Base-by-base conservation (phyloP, 345 rosid species). In the Dimocarpus longan region DNA sequence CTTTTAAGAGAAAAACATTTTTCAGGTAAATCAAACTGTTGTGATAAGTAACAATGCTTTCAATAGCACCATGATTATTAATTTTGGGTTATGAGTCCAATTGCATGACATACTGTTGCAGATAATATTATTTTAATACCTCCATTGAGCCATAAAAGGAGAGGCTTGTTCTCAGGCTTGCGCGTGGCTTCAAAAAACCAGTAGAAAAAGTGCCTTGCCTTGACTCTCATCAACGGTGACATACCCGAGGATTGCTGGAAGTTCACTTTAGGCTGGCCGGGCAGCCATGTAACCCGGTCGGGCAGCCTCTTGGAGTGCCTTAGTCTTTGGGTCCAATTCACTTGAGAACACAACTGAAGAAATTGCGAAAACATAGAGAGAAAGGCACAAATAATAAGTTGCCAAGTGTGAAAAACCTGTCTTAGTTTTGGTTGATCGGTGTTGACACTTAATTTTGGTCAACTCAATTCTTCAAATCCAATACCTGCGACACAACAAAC, bases 161-260 rank as follows among this genome's bases (percentile, higher is more conserved):
- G 66, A 76, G 79, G 79, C 24, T 67, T 75, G 9, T 75, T 22
- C 10, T 39, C 52, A 37, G 74, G 73, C 6, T 67, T 24, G 10
- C 50, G 48, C 7, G 43, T 56, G 11, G 79, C 79, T 68, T 76
- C 79, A 56, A 76, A 76, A 57, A 76, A 68, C 79, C 74, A 76
- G 39, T 76, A 76, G 73, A 76, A 76, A 44, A 3, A 76, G 37
- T 18, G 79, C 66, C 67, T 68, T 68, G 18, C 79, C 73, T 19
- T 50, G 54, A 7, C 21, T 73, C 44, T 28, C 82, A 59, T 80
- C 62, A 52, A 74, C 82, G 1, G 73, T 73, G 1, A 80, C 78
- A 43, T 80, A 80, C 82, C 82, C 48, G 78, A 67, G 48, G 74
- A 80, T 18, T 80, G 82, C 59, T 68, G 76, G 72, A 74, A 80